Base-by-base conservation (phyloP, 2,329 filamentous ascomycete genomes). In the Pestalotiopsis sp. region DNA sequence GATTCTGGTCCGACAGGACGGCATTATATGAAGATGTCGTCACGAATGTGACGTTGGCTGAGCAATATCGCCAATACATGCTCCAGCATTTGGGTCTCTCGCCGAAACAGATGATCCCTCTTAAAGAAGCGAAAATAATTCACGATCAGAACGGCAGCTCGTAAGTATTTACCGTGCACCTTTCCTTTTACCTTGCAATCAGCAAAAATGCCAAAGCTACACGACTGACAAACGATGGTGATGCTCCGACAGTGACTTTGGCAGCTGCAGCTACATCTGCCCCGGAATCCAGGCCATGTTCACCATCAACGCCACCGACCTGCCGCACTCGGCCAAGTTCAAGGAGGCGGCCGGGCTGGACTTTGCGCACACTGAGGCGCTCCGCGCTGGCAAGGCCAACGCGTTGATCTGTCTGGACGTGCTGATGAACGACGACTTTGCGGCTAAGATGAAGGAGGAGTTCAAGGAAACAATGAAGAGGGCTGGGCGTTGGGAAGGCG, bases 221-320 rank as follows among this genome's bases (percentile, higher is more conserved):
- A 36, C 31, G 31, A 36, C 31, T 36, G 31, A 36, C 31, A 36
- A 36, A 9, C 31, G 2, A 36, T 36, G 31, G 31, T 7, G 31
- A 2, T 36, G 31, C 31, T 36, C 31, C 31, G 17, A 25, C 23
- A 57, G 31, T 14, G 49, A 66, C 49, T 66, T 66, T 58, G 64
- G 49, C 5, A 36, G 41, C 45, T 66, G 64, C 31, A 57, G 41
- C 17, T 58, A 66, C 45, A 65, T 58, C 27, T 57, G 41, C 23
- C 49, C 64, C 23, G 49, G 64, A 31, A 58, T 66, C 11, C 64
- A 66, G 64, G 64, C 64, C 20, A 66, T 66, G 64, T 66, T 66
- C 7, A 20, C 13, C 13, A 66, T 66, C 17, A 58, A 56, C 7
- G 49, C 41, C 4, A 17, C 64, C n/a, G 64, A 58, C 23, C 49